Conservation (phyloP, 2,329 filamentous ascomycete species). For the Aureobasidium sp. region DNA sequence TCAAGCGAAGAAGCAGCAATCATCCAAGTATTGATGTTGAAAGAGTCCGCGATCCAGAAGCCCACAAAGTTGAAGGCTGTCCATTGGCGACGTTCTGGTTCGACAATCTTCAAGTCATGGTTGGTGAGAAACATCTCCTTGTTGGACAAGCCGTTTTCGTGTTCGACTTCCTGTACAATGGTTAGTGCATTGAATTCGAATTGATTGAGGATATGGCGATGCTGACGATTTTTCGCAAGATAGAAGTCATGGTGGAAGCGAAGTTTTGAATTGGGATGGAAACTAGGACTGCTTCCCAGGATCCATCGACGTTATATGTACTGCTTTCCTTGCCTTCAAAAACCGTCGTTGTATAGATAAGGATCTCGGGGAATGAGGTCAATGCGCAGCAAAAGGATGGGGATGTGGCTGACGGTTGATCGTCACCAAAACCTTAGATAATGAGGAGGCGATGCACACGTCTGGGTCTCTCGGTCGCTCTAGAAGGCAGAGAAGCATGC, state of each 20-base stretch:
- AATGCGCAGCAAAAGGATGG: constrained; percentile 12
- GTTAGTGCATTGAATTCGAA: neutral
- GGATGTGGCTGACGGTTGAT: constrained; percentile 5
- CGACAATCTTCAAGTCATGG: constrained; percentile 53
- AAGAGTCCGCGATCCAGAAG: constrained; percentile 75
- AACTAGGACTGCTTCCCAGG: too few relatives aligned
- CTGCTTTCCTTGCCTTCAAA: neutral
- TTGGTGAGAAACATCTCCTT: constrained; percentile 84
- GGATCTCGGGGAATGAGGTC: neutral
- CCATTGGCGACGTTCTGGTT: constrained; percentile 75
- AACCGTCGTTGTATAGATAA: neutral
- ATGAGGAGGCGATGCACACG: neutral
- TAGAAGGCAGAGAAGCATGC: neutral
- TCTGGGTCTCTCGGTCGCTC: neutral
- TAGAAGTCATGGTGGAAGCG: neutral
- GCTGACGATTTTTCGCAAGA: neutral
- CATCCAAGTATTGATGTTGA: constrained; percentile 62
- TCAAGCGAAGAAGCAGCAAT: constrained; percentile 78
- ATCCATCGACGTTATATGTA: neutral
- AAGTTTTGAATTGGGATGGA: too few relatives aligned
- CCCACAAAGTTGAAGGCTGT: constrained; percentile 79
- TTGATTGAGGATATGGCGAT: neutral
- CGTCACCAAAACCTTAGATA: constrained; percentile 12
- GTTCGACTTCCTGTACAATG: constrained; percentile 45
- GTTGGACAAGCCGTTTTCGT: constrained; percentile 68